Conservation (phyloP, 805 yeast species). For the Saccharomyces kudriavzevii region DNA sequence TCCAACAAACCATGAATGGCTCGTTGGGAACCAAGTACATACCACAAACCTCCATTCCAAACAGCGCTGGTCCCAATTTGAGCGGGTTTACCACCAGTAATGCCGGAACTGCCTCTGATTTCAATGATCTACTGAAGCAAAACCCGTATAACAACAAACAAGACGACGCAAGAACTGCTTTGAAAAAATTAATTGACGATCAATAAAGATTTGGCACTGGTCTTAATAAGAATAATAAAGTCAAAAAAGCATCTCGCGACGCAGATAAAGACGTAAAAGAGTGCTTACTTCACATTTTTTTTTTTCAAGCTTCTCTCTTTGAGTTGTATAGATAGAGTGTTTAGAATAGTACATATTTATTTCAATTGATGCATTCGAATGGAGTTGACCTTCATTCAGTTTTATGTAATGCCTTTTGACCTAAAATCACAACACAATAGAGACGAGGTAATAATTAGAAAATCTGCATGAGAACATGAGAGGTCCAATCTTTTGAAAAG, state of each 20-base stretch:
- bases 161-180: conserved; percentile 28
- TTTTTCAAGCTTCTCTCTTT: background rate
- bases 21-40: conserved; percentile 16
- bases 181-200: conserved; percentile 23
- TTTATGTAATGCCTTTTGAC: background rate
- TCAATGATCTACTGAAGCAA: background rate
- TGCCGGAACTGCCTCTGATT: conserved; percentile 1
- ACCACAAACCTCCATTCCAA: conserved; percentile 8
- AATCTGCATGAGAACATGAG: background rate
- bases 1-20: conserved; percentile 30
- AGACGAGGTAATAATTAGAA: background rate
- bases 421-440: background rate
- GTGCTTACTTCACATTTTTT: background rate
- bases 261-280: background rate
- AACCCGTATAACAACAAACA: conserved; percentile 7
- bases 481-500: background rate
- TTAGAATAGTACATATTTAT: background rate
- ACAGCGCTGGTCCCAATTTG: background rate
- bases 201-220: background rate
- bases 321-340: background rate
- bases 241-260: background rate
- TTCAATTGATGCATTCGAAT: background rate
- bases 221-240: background rate
- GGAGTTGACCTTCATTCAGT: background rate
- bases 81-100: background rate